Evolutionary conservation across 805 yeast genomes (phyloP).

Genomic region (Saccharomycopsis sp.): DNA sequence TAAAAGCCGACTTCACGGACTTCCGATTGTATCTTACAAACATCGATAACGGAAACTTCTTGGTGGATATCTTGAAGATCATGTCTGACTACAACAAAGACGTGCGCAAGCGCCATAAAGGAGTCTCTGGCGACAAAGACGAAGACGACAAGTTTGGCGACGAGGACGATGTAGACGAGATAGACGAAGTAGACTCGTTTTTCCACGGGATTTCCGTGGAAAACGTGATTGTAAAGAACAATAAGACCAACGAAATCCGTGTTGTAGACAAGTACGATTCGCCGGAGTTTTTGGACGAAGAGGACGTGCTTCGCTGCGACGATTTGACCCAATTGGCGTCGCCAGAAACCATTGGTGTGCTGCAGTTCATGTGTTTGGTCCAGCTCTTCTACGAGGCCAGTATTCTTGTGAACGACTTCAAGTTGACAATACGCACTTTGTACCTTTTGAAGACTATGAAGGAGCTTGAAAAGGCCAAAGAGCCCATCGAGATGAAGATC

Average conservation of each 20-base stretch:
- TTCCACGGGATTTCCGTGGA: slow-evolving; percentile 25
- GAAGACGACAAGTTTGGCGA: too few relatives aligned
- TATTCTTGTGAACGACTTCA: slow-evolving; percentile 55
- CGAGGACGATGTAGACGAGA: slow-evolving; percentile 16
- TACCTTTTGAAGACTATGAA: slow-evolving; percentile 48
- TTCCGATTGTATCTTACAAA: slow-evolving; percentile 5
- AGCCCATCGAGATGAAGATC: slow-evolving; percentile 19
- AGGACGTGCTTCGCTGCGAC: slow-evolving; percentile 7
- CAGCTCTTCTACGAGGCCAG: slow-evolving; percentile 58
- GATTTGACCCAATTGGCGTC: slow-evolving; percentile 25
- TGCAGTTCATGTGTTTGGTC: slow-evolving; percentile 44
- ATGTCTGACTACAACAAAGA: slow-evolving; percentile 14
- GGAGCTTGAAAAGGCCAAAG: slow-evolving; percentile 30
- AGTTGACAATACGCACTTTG: slow-evolving; percentile 50
- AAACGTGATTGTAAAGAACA: slow-evolving; percentile 24
- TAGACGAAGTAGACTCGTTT: slow-evolving; percentile 13
- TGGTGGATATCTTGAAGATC: slow-evolving; percentile 5
- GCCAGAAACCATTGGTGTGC: slow-evolving; percentile 52
- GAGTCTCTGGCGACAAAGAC: slow-evolving; percentile 18
- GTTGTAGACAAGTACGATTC: not conserved
- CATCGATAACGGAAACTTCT: slow-evolving; percentile 5
- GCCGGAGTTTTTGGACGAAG: not conserved
- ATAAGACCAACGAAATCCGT: slow-evolving; percentile 23
- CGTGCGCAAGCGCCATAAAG: slow-evolving; percentile 3
- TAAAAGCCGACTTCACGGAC: not conserved